Evolutionary conservation across 805 yeast species (phyloP).

Genomic region (Saccharomycopsis capsularis): DNA sequence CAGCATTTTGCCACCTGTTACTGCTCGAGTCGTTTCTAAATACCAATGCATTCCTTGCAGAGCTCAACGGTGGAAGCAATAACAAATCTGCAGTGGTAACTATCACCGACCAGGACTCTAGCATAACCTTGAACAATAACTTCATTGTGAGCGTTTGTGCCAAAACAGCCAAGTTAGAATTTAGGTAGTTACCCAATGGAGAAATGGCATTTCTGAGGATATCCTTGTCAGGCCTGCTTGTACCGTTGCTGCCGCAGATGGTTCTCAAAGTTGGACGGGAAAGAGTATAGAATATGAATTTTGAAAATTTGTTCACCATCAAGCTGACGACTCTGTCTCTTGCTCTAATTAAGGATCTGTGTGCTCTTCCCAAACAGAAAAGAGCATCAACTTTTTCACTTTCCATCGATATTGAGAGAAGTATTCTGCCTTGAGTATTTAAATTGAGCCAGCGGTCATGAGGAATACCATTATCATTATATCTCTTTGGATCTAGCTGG

Average conservation of each 20-base stretch:
- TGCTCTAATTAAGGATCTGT: conserved; percentile 54
- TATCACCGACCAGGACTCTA: conserved; percentile 75
- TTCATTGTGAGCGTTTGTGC: conserved; percentile 52
- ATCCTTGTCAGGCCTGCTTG: conserved; percentile 35
- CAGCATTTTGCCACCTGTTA: conserved; percentile 34
- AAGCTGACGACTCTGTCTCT: conserved; percentile 60
- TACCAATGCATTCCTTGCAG: conserved; percentile 28
- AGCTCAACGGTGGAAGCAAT: conserved; percentile 63
- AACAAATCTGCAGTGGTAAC: conserved; percentile 62
- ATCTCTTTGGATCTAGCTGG: conserved; percentile 54
- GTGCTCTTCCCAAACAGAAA: conserved; percentile 72
- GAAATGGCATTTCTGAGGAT: conserved; percentile 57
- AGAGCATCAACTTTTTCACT: conserved; percentile 74
- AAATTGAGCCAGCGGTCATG: conserved; percentile 51
- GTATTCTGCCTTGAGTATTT: conserved; percentile 62
- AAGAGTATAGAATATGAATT: conserved; percentile 48
- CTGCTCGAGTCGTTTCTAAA: conserved; percentile 31
- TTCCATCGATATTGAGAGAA: conserved; percentile 67
- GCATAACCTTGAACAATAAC: conserved; percentile 56
- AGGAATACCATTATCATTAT: conserved; percentile 62
- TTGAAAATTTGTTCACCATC: conserved; percentile 67
- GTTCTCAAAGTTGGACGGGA: conserved; percentile 53
- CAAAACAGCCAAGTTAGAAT: conserved; percentile 57
- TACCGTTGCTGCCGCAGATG: conserved; percentile 47
- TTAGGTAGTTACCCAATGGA: conserved; percentile 70